A percentile compares a stretch with the other conserved stretches of the same genome.
Evolutionary conservation across 768 basidiomycete species (phyloP).

Genomic region (Calocera viscosa): DNA sequence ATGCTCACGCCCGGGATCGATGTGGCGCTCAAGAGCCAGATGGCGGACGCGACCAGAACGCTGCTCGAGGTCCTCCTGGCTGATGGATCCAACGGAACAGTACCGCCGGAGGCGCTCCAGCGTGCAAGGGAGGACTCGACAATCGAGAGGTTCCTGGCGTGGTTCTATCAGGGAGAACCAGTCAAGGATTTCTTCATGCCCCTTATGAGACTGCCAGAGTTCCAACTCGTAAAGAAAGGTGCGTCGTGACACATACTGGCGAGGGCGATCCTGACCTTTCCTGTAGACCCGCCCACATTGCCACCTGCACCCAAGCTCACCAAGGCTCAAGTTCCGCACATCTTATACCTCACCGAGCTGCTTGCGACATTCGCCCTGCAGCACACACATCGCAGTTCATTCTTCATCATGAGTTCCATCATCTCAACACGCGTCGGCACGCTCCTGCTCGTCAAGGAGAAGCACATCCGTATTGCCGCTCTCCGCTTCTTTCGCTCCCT

Average conservation of each 20-base stretch:
- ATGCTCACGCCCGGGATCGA: conserved; percentile 71
- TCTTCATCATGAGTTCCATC: conserved; percentile 71
- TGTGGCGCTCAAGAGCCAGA: conserved; percentile 75
- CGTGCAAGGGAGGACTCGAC: conserved; percentile 69
- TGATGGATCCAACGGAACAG: conserved; percentile 14
- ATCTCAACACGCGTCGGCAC: conserved; percentile 62
- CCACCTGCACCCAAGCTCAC: conserved; percentile 40
- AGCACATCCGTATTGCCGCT: conserved; percentile 83
- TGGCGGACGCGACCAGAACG: conserved; percentile 74
- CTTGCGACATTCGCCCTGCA: conserved; percentile 77
- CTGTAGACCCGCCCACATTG: conserved; percentile 31
- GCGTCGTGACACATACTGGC: conserved; percentile 15
- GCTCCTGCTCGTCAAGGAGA: conserved; percentile 70
- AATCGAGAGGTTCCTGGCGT: conserved; percentile 80
- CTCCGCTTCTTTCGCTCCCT: conserved; percentile 84
- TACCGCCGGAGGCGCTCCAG: conserved; percentile 25
- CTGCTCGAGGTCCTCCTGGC: conserved; percentile 63
- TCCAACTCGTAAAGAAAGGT: conserved; percentile 38
- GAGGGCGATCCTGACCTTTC: conserved; percentile 22
- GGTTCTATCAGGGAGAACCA: conserved; percentile 75
- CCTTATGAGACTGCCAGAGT: conserved; percentile 60
- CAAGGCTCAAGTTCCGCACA: conserved; percentile 69
- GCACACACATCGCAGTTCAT: conserved; percentile 85
- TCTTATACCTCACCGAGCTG: conserved; percentile 81
- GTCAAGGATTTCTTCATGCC: conserved; percentile 71